Percentiles rank a stretch among this genome's conserved stretches.
phyloP scores from a whole-genome alignment of 2,329 filamentous ascomycete species.

The Teratosphaeria epicoccoides region DNA sequence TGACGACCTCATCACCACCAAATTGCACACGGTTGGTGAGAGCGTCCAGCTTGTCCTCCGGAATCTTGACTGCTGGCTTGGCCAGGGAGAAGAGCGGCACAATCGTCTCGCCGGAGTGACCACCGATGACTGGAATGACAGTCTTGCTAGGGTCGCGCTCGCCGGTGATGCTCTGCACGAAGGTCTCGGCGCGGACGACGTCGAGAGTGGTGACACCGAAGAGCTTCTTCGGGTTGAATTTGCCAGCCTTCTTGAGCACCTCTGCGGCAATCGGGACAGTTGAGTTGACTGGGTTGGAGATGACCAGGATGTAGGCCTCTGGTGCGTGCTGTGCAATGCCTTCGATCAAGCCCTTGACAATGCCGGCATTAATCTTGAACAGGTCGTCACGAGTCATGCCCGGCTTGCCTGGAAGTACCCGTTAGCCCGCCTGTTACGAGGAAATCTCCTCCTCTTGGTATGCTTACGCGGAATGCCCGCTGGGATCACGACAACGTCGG shows the following conservation, averaged over 20 bases:
- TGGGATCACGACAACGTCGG: conserved; percentile 93
- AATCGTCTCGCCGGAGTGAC: conserved; percentile 96
- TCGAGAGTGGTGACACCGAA: conserved; percentile 99
- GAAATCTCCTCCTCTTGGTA: not conserved
- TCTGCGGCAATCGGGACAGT: conserved; percentile 96
- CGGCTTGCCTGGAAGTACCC: conserved; percentile 66
- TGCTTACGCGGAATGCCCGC: conserved; percentile 83
- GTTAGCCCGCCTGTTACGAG: not conserved
- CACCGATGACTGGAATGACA: conserved; percentile 84
- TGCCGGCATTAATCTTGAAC: conserved; percentile 99
- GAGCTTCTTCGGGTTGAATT: conserved; percentile 90
- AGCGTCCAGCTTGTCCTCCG: conserved; percentile 78
- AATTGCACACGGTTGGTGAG: conserved; percentile 63
- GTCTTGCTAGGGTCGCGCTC: conserved; percentile 72
- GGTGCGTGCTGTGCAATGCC: conserved; percentile 77
- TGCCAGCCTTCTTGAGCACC: conserved; percentile 83
- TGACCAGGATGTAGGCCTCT: conserved; percentile 91
- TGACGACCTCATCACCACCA: conserved; percentile 92
- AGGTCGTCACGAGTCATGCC: conserved; percentile 99
- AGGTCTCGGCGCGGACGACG: conserved; percentile 95
- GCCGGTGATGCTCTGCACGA: conserved; percentile 76
- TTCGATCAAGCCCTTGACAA: conserved; percentile 88
- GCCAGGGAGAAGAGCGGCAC: conserved; percentile 94
- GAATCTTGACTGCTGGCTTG: conserved; percentile 67
- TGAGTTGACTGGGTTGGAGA: conserved; percentile 99